These are phyloP conservation scores for Mariannaea elegans DNA, from an alignment of 2,329 filamentous ascomycete species.

Conservation along the genomic window DNA sequence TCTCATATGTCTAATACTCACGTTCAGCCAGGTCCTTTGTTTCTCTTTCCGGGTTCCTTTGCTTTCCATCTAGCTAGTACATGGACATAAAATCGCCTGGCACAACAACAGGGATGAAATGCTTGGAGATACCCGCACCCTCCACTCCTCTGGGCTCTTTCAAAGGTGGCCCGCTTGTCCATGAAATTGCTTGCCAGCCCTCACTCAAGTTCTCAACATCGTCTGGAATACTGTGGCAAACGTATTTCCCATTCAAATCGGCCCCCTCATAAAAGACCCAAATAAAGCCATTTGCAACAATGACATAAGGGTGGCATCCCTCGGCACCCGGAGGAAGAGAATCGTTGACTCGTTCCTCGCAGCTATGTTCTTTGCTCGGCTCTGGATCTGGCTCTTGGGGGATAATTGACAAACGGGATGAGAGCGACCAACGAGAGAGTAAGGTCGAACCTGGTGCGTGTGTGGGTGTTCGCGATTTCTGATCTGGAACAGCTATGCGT, in stretches of 20 bases:
- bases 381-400: not conserved
- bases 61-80: not conserved
- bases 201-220: not conserved
- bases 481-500: no score
- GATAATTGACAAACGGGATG: not conserved
- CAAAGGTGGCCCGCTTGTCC: not conserved
- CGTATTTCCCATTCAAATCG: slow-evolving; percentile 2
- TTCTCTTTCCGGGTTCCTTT: no score
- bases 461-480: no score
- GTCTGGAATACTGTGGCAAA: not conserved
- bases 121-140: not conserved
- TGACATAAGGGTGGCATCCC: slow-evolving; percentile 4
- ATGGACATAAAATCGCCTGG: slow-evolving; percentile 10
- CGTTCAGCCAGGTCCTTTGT: no score
- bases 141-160: not conserved
- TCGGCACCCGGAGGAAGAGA: not conserved
- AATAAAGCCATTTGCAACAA: not conserved
- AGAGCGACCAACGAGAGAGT: slow-evolving; percentile 7
- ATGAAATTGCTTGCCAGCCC: slow-evolving; percentile 5
- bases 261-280: slow-evolving; percentile 17
- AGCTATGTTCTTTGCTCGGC: not conserved
- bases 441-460: not conserved
- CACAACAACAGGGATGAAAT: slow-evolving; percentile 12
- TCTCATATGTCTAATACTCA: no score
- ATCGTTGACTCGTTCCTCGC: not conserved